Conservation (phyloP, 176 grass and related monocot species). For the Ensete ventricosum region DNA sequence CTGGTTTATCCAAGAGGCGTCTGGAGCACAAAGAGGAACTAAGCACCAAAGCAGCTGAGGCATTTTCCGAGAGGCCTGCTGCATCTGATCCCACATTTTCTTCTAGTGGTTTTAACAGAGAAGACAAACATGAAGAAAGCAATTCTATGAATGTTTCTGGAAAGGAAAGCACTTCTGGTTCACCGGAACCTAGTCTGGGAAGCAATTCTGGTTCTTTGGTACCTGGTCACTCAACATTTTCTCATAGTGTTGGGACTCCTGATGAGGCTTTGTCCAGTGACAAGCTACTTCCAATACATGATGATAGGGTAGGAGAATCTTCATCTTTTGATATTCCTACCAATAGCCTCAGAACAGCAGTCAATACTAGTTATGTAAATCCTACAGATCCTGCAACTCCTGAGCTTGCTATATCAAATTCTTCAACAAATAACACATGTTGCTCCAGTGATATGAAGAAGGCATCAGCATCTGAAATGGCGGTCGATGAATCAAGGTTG, state of each 20-base stretch:
- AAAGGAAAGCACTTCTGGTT: neutral
- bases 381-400: neutral
- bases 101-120: slow-evolving; percentile 23
- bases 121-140: slow-evolving; percentile 6
- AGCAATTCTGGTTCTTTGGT: neutral
- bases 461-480: slow-evolving; percentile 17
- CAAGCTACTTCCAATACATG: neutral
- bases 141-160: slow-evolving; percentile 16
- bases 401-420: slow-evolving; percentile 24
- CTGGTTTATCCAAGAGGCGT: slow-evolving; percentile 28
- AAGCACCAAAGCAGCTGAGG: slow-evolving; percentile 9
- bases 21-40: slow-evolving; percentile 24
- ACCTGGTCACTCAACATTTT: neutral
- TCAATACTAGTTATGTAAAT: neutral
- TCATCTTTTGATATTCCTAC: neutral
- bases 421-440: slow-evolving; percentile 22
- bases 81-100: slow-evolving; percentile 24
- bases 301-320: slow-evolving; percentile 8
- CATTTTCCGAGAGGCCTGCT: slow-evolving; percentile 18
- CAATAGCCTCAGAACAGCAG: neutral
- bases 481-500: slow-evolving; percentile 5
- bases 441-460: slow-evolving; percentile 2
- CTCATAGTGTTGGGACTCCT: slow-evolving; percentile 10
- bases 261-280: neutral
- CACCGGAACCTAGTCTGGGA: neutral